These are phyloP conservation scores for Beauveria scarabaeidicola DNA, from an alignment of 2,329 filamentous ascomycete species.

Conservation along the genomic window DNA sequence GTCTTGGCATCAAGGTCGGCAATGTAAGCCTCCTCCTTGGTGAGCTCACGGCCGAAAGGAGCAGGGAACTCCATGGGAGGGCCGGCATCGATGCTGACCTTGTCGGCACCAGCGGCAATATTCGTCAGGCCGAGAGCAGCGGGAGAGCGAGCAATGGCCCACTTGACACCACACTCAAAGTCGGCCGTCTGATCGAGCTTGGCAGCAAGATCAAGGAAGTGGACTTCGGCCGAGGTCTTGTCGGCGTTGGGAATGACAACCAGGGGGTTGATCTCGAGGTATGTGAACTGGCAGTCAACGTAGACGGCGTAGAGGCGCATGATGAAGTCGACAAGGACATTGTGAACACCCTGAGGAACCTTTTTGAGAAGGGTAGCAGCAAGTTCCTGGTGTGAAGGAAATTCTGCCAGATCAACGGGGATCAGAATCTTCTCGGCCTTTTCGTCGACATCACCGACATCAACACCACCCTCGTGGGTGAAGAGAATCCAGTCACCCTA, in stretches of 20 bases:
- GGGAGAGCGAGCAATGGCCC: conserved; percentile 90
- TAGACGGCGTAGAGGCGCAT: conserved; percentile 96
- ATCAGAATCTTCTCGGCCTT: conserved; percentile 99
- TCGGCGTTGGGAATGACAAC: conserved; percentile 94
- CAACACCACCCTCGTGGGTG: conserved; percentile 98
- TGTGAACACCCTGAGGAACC: conserved; percentile 91
- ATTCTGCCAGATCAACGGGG: conserved; percentile 88
- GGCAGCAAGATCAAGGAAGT: conserved; percentile 97
- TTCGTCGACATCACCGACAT: conserved; percentile 96
- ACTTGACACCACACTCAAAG: conserved; percentile 98
- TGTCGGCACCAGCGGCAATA: conserved; percentile 54
- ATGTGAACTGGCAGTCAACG: conserved; percentile 99
- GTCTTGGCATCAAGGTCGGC: conserved; percentile 98
- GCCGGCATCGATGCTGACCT: conserved; percentile 90
- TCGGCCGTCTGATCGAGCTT: conserved; percentile 99
- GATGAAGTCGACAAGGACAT: conserved; percentile 98
- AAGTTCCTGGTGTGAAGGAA: conserved; percentile 93
- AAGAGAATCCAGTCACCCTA: conserved; percentile 99
- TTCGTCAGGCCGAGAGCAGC: conserved; percentile 76
- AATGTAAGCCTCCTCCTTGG: conserved; percentile 99
- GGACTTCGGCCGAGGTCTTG: conserved; percentile 83
- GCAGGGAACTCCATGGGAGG: conserved; percentile 99
- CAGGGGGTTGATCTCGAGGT: conserved; percentile 99
- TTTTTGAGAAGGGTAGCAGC: conserved; percentile 79
- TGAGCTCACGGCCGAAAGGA: conserved; percentile 95